phyloP scores from a whole-genome alignment of 306 rosid genomes.

The Aeschynomene evenia region DNA sequence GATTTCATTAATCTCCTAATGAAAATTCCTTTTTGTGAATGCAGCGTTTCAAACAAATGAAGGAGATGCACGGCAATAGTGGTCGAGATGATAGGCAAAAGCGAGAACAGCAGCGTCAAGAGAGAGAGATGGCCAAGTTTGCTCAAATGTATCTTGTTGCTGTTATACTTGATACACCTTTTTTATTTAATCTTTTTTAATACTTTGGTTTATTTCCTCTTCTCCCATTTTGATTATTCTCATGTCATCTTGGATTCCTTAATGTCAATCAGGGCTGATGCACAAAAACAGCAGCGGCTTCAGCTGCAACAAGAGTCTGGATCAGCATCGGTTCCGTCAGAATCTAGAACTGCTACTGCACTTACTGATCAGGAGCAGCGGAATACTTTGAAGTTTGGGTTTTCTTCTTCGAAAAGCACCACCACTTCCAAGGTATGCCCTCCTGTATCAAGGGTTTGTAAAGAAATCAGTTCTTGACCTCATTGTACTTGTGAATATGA shows the following conservation, averaged over 20 bases:
- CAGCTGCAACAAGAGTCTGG: constrained; percentile 64
- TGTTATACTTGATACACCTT: background rate
- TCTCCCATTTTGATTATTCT: background rate
- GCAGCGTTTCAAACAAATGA: constrained; percentile 95
- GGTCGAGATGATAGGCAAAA: constrained; percentile 90
- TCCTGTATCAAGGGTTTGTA: constrained; percentile 3
- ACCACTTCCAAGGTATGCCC: constrained; percentile 59
- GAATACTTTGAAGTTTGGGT: constrained; percentile 84
- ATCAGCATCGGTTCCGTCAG: constrained; percentile 51
- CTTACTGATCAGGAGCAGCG: constrained; percentile 85
- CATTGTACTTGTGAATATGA: background rate
- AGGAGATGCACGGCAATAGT: constrained; percentile 92
- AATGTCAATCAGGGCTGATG: constrained; percentile 65
- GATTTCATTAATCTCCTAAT: constrained; percentile 5
- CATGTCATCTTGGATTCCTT: constrained; percentile 20
- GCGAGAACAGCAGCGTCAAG: constrained; percentile 93
- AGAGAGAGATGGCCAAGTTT: constrained; percentile 82
- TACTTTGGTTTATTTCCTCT: background rate
- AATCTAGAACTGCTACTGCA: constrained; percentile 58
- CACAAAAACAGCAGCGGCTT: constrained; percentile 73
- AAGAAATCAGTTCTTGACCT: background rate
- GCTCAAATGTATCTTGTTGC: constrained; percentile 67
- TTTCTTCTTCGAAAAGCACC: constrained; percentile 83
- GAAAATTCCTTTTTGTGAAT: constrained; percentile 22
- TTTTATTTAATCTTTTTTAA: background rate